Evolutionary conservation across 495 filamentous ascomycete genomes (phyloP).

Genomic region (Margaritispora aquatica): DNA sequence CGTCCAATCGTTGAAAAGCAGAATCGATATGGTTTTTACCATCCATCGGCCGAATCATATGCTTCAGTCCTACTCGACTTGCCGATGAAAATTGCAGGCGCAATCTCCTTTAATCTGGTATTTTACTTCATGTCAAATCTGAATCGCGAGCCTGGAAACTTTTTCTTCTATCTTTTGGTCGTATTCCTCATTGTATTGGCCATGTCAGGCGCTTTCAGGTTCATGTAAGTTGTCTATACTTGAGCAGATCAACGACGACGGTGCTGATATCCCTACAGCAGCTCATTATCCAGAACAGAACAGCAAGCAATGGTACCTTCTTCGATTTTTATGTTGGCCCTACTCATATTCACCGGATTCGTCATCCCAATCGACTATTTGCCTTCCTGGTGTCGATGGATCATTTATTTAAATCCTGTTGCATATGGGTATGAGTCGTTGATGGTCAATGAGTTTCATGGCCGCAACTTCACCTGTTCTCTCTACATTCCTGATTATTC

Average conservation of each 20-base stretch:
- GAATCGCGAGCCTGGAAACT: slow-evolving; percentile 47
- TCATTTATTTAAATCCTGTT: slow-evolving; percentile 79
- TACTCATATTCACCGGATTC: slow-evolving; percentile 77
- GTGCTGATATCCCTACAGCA: slow-evolving; percentile 43
- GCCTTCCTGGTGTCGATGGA: slow-evolving; percentile 78
- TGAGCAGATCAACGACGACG: slow-evolving; percentile 63
- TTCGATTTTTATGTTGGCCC: slow-evolving; percentile 60
- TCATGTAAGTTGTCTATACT: slow-evolving; percentile 45
- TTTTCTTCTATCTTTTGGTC: slow-evolving; percentile 45
- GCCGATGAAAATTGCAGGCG: slow-evolving; percentile 62
- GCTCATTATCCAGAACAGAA: slow-evolving; percentile 54
- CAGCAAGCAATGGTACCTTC: slow-evolving; percentile 61
- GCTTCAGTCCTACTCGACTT: slow-evolving; percentile 70
- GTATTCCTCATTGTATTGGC: slow-evolving; percentile 60
- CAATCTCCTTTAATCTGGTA: slow-evolving; percentile 62
- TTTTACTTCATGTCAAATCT: slow-evolving; percentile 74
- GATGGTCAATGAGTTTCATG: slow-evolving; percentile 82
- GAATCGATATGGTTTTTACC: slow-evolving; percentile 76
- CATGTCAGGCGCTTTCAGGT: slow-evolving; percentile 64
- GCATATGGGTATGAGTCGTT: slow-evolving; percentile 79
- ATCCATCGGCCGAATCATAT: slow-evolving; percentile 68
- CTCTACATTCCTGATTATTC: background rate
- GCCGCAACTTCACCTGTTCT: slow-evolving; percentile 43
- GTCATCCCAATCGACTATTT: slow-evolving; percentile 66
- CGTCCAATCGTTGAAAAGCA: slow-evolving; percentile 75